Evolutionary conservation across 345 rosid species (phyloP), one percentile per base, ranked within the genome.

Genomic region (Aurinia saxatilis): DNA sequence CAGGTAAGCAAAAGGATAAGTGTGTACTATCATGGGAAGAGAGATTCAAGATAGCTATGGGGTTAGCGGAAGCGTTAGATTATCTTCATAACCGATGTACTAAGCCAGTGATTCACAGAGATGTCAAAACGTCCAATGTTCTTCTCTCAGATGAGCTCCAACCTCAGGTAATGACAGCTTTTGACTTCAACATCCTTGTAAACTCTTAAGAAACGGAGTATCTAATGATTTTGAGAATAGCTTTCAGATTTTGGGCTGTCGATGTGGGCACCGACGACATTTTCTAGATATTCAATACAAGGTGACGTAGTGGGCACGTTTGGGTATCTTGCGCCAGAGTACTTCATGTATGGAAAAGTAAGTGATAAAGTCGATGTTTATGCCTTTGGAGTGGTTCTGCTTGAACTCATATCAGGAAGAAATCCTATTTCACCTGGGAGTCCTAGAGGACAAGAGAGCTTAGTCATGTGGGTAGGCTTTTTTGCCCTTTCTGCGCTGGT

Each of bases 261-360:
- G 4, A 81, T 89, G 15, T 85, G 89, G 96, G 88, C 81, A 47
- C 88, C 96, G 0, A 75, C 75, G 17, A 58, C 65, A 49, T 61
- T 71, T 68, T 77, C 86, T 33, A 51, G 82, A 11, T 92, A 68
- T 56, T 67, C 81, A 4, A 85, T 79, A 30, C 78, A 78, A 76
- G 69, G 57, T 8, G 91, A 92, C 3, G 80, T 89, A n/a, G 89
- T 89, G 15, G 98, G 98, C 23, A 92, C 98, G 16, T 92, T 92
- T 63, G 98, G 98, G 33, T 92, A 89, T 65, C 88, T 92, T 19
- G 98, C 98, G 17, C 98, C 98, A 0, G 98, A 92, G 59, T 92
- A 86, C 63, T 89, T 92, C 66, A 86, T 92, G 98, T 88, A 80
- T 8, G 98, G 98, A 3, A 89, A 89, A 78, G 79, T 89, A 33